Conservation (phyloP, 169 alveolate species). For the Plasmodium yoelii region DNA sequence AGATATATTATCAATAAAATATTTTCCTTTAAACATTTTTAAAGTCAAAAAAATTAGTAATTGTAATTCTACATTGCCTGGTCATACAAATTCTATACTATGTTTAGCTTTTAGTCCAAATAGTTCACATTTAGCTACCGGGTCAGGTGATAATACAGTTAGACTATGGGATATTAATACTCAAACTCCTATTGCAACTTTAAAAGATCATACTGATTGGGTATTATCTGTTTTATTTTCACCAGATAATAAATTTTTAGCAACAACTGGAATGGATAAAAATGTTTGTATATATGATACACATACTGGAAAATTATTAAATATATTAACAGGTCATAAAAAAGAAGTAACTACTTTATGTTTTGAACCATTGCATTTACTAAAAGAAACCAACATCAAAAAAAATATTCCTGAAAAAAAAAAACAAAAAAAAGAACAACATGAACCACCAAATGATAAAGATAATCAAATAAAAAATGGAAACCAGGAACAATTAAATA, state of each 20-base stretch:
- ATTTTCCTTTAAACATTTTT: conserved; percentile 88
- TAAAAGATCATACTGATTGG: conserved; percentile 95
- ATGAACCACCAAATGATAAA: background rate
- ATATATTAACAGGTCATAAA: conserved; percentile 72
- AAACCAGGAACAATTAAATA: background rate
- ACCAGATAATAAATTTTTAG: conserved; percentile 93
- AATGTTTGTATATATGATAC: conserved; percentile 90
- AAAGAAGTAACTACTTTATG: conserved; percentile 88
- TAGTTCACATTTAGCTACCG: conserved; percentile 93
- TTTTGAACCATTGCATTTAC: conserved; percentile 92
- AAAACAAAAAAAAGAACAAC: conserved; percentile 16
- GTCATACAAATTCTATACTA: conserved; percentile 92
- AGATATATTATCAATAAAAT: conserved; percentile 83
- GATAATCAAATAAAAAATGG: background rate
- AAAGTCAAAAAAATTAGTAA: conserved; percentile 91
- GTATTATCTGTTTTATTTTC: conserved; percentile 93
- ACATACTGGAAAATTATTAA: conserved; percentile 73
- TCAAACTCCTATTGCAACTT: conserved; percentile 92
- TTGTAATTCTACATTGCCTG: conserved; percentile 93
- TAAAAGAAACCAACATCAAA: conserved; percentile 44
- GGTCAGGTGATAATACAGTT: conserved; percentile 95
- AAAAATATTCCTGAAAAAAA: background rate
- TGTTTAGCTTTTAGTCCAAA: conserved; percentile 94
- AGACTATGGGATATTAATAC: conserved; percentile 96
- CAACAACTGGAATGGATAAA: conserved; percentile 95